Evolutionary conservation across 192 early-diverging fungal genomes (phyloP).

Genomic region (Dimargaris cristalligena): DNA sequence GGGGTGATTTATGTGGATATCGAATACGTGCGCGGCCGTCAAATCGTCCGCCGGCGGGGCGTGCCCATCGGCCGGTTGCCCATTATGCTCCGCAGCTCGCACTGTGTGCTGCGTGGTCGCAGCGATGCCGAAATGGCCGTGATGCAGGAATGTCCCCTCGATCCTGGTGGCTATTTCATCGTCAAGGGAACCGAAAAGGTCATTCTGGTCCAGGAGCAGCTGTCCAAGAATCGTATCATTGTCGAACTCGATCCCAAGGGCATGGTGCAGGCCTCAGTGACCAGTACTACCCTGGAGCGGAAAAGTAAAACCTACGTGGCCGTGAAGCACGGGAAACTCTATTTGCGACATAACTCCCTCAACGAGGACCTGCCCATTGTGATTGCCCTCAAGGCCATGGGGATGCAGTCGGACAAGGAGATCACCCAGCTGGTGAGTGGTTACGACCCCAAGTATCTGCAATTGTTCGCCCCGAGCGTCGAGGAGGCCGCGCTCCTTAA

Average conservation of each 20-base stretch:
- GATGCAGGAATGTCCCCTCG: slow-evolving; percentile 87
- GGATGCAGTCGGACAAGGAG: slow-evolving; percentile 87
- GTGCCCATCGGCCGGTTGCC: slow-evolving; percentile 86
- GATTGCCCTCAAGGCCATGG: slow-evolving; percentile 82
- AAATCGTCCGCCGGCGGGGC: slow-evolving; percentile 59
- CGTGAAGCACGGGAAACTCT: slow-evolving; percentile 41
- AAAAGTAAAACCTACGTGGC: slow-evolving; percentile 84
- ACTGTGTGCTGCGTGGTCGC: slow-evolving; percentile 66
- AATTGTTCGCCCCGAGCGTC: slow-evolving; percentile 68
- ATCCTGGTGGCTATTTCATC: slow-evolving; percentile 96
- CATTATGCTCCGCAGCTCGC: slow-evolving; percentile 82
- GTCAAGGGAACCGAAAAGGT: slow-evolving; percentile 94
- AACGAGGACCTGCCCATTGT: slow-evolving; percentile 74
- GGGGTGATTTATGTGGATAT: slow-evolving; percentile 85
- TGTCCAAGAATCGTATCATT: slow-evolving; percentile 97
- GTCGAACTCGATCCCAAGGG: slow-evolving; percentile 74
- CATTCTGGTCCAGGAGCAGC: slow-evolving; percentile 93
- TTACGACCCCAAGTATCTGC: slow-evolving; percentile 60
- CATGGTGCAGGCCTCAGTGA: slow-evolving; percentile 66
- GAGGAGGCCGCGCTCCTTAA: slow-evolving; percentile 61
- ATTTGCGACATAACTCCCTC: slow-evolving; percentile 83
- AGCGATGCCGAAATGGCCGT: slow-evolving; percentile 66
- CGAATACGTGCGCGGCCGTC: slow-evolving; percentile 71
- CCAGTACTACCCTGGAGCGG: slow-evolving; percentile 79
- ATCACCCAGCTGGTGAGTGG: slow-evolving; percentile 87